phyloP scores from a whole-genome alignment of 2,329 filamentous ascomycete species.

The Claviceps sp. region DNA sequence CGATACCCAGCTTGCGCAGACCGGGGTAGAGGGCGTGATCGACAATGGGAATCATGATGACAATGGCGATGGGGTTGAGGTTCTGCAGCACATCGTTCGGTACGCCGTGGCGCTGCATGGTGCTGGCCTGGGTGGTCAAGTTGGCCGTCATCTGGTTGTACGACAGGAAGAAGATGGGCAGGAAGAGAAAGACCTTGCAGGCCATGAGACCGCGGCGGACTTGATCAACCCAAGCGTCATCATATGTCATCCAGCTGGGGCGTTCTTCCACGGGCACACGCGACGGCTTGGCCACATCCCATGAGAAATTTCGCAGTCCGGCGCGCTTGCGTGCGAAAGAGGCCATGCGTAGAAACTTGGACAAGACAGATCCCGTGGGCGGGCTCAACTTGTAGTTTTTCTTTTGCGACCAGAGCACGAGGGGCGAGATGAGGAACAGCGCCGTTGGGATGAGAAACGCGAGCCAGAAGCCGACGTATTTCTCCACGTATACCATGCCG shows the following conservation, averaged over 20 bases:
- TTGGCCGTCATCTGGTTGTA: conserved; percentile 50
- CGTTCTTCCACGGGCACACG: conserved; percentile 39
- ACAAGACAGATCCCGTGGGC: conserved; percentile 58
- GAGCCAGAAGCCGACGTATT: conserved; percentile 65
- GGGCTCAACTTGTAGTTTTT: conserved; percentile 47
- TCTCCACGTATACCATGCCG: conserved; percentile 59
- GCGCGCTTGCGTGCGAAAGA: conserved; percentile 47
- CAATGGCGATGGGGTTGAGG: conserved; percentile 60
- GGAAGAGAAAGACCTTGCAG: conserved; percentile 59
- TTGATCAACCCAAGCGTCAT: conserved; percentile 73
- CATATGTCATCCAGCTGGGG: conserved; percentile 66
- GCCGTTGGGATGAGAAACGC: conserved; percentile 54
- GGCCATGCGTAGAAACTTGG: conserved; percentile 51
- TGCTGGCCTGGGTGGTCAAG: conserved; percentile 49
- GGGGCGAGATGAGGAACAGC: conserved; percentile 48
- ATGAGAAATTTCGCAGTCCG: conserved; percentile 52
- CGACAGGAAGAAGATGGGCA: conserved; percentile 48
- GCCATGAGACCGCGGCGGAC: conserved; percentile 56
- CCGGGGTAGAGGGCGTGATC: conserved; percentile 57
- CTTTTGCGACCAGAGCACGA: conserved; percentile 47
- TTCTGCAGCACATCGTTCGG: conserved; percentile 70
- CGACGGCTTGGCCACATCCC: conserved; percentile 57
- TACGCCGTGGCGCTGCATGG: conserved; percentile 53
- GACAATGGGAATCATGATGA: conserved; percentile 61
- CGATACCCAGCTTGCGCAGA: conserved; percentile 48